Conservation (phyloP, 441 rosid species). For the Arabidopsis hybrid region DNA sequence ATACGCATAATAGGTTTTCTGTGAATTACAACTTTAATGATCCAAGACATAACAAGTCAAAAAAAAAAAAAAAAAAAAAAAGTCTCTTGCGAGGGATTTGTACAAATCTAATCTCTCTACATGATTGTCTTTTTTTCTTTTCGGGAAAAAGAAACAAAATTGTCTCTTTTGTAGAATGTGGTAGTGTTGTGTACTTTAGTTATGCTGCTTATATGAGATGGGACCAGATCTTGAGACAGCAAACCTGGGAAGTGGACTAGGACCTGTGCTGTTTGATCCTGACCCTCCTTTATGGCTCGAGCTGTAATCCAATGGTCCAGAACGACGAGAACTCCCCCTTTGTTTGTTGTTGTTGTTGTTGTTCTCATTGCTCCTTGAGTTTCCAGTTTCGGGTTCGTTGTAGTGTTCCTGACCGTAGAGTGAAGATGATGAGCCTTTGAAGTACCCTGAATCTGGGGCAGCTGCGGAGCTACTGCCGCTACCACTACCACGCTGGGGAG, state of each 20-base stretch:
- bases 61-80: no score
- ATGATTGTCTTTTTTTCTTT: background rate
- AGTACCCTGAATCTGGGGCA: constrained; percentile 65
- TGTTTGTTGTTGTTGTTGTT: constrained; percentile 56
- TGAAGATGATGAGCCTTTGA: constrained; percentile 91
- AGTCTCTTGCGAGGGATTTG: constrained; percentile 11
- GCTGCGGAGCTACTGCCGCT: constrained; percentile 43
- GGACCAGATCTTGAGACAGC: constrained; percentile 99
- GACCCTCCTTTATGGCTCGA: constrained; percentile 80
- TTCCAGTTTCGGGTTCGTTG: constrained; percentile 60
- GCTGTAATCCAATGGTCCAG: constrained; percentile 95
- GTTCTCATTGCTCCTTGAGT: constrained; percentile 52
- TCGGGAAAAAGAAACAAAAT: background rate
- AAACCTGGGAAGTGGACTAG: constrained; percentile 90
- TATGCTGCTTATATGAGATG: constrained; percentile 75
- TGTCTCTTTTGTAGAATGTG: constrained; percentile 14
- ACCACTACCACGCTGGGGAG: constrained; percentile 70
- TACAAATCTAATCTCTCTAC: constrained; percentile 41
- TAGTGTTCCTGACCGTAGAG: constrained; percentile 71
- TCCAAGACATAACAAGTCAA: no score
- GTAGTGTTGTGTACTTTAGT: constrained; percentile 26
- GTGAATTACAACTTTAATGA: constrained; percentile 19
- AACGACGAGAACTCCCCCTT: constrained; percentile 69
- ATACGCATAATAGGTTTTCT: background rate
- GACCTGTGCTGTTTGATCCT: constrained; percentile 80